These are phyloP conservation scores for Lathyrus oleraceus DNA, from an alignment of 306 rosid genomes.

Conservation along the genomic window DNA sequence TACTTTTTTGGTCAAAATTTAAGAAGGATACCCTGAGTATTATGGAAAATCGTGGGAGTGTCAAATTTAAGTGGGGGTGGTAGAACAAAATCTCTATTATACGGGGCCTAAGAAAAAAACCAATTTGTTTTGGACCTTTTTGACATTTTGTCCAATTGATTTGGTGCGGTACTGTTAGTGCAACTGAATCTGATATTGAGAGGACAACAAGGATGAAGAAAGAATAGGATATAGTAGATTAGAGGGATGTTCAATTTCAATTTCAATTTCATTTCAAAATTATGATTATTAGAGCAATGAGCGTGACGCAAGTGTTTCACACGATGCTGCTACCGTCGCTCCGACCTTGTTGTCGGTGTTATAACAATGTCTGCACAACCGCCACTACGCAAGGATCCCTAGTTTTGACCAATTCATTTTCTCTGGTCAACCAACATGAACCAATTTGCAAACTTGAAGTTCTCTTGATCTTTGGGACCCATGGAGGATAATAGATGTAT, in stretches of 20 bases:
- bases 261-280: background rate
- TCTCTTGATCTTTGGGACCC: too few relatives aligned
- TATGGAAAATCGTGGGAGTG: too few relatives aligned
- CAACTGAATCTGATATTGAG: background rate
- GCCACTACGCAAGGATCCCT: too few relatives aligned
- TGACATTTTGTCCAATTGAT: too few relatives aligned
- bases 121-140: background rate
- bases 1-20: too few relatives aligned
- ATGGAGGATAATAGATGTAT: too few relatives aligned
- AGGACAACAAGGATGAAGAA: slow-evolving; percentile 2
- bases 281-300: slow-evolving; percentile 45
- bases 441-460: too few relatives aligned
- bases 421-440: too few relatives aligned
- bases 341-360: slow-evolving; percentile 8
- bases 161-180: background rate
- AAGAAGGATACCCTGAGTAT: too few relatives aligned
- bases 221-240: background rate
- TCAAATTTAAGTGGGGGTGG: too few relatives aligned
- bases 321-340: slow-evolving; percentile 38
- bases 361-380: background rate
- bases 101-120: background rate
- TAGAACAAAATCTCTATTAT: too few relatives aligned
- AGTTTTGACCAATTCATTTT: too few relatives aligned
- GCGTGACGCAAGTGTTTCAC: slow-evolving; percentile 32
- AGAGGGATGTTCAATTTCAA: background rate